Evolutionary conservation across 371 early-diverging fungal species (phyloP), one percentile per base, ranked within the genome.

Genomic region (Quaeritorhiza haematococci): DNA sequence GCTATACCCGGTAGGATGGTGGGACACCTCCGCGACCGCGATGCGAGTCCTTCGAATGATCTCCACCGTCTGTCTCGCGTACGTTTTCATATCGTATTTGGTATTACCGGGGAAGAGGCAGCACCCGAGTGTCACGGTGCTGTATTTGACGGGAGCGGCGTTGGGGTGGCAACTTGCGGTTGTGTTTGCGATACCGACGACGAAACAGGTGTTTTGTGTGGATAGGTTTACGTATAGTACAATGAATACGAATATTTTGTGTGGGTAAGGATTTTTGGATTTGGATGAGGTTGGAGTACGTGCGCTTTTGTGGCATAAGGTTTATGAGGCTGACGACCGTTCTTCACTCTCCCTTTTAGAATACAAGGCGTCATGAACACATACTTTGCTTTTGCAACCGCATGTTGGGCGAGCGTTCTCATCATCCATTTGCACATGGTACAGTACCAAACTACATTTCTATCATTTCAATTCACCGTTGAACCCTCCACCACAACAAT

Each of bases 351-450:
- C n/a, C n/a, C n/a, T n/a, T n/a, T n/a, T n/a, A n/a, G n/a, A n/a
- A 26, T 53, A 1, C 60, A 59, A 49, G 60, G 60, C 3, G 29
- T 53, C 8, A 42, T 3, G 10, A 23, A 53, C 21, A 3, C 48
- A 8, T 59, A 44, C 41, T n/a, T 32, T n/a, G 23, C 26, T 23
- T 28, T 38, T 8, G 53, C 48, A 3, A n/a, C 45, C 24, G 49
- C 49, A 0, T 52, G 46, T 1, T 59, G 60, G 60, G 27, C 41
- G 13, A 17, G 49, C 19, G 51, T 43, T 17, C 17, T 45, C 26
- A 55, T 51, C 19, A 15, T 55, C n/a, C 43, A 61, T 44, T 32
- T 56, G 35, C 61, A 56, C 30, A 21, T 55, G 56, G 62, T 69
- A 24, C n/a, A n/a, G n/a, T n/a, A n/a, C n/a, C n/a, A n/a, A n/a